Evolutionary conservation across 805 yeast genomes (phyloP).

Genomic region (Candida cerambycidarum): DNA sequence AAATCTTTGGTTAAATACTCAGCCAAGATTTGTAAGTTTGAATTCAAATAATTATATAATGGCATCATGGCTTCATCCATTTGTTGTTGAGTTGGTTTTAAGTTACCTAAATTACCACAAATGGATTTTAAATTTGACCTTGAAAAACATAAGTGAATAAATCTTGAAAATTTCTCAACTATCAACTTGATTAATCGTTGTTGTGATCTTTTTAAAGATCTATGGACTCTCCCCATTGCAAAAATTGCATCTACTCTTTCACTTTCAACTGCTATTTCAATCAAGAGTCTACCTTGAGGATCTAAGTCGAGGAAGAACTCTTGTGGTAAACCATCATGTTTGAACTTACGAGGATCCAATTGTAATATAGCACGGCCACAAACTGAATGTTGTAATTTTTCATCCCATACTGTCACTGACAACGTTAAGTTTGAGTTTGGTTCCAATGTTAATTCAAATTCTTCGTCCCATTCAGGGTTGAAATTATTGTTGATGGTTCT

Average conservation of each 20-base stretch:
- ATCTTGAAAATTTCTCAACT: conserved; percentile 69
- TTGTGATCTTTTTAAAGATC: conserved; percentile 61
- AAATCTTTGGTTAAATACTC: conserved; percentile 54
- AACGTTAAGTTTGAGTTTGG: conserved; percentile 46
- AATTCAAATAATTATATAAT: conserved; percentile 69
- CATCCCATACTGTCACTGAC: conserved; percentile 72
- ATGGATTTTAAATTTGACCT: conserved; percentile 54
- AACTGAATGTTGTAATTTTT: conserved; percentile 54
- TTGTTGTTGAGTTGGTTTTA: conserved; percentile 44
- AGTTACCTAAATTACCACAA: conserved; percentile 51
- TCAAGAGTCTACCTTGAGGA: conserved; percentile 63
- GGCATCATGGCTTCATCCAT: conserved; percentile 70
- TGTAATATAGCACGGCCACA: conserved; percentile 64
- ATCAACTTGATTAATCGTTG: conserved; percentile 67
- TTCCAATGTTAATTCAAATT: conserved; percentile 56
- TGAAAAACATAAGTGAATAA: conserved; percentile 59
- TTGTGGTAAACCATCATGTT: conserved; percentile 67
- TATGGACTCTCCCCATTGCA: conserved; percentile 72
- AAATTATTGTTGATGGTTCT: conserved; percentile 57
- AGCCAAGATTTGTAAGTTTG: conserved; percentile 65
- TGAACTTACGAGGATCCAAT: conserved; percentile 61
- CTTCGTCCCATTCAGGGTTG: conserved; percentile 86
- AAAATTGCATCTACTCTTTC: conserved; percentile 81
- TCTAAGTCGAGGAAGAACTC: conserved; percentile 60
- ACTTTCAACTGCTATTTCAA: conserved; percentile 73